Evolutionary conservation across 2,329 filamentous ascomycete genomes (phyloP).

Genomic region (Thelonectria discophora): DNA sequence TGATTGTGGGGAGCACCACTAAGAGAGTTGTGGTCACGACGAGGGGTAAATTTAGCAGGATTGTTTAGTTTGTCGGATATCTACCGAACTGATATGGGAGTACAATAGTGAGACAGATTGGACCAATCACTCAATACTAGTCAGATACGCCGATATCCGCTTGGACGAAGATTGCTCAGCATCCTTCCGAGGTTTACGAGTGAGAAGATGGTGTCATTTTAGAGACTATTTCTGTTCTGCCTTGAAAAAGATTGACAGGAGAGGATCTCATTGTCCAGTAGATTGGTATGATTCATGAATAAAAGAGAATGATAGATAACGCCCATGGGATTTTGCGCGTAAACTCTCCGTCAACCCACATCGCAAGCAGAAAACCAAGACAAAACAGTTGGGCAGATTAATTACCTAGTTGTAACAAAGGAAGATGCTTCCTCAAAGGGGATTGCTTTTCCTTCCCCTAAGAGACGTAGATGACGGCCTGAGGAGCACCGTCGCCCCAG

Average conservation of each 20-base stretch:
- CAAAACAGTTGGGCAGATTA: slow-evolving; percentile 11
- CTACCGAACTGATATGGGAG: not conserved
- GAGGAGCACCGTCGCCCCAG: slow-evolving; percentile 68
- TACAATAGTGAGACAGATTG: not conserved
- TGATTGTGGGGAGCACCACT: slow-evolving; percentile 29
- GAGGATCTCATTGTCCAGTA: slow-evolving; percentile 24
- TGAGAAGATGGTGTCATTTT: not conserved
- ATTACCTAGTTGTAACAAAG: slow-evolving; percentile 6
- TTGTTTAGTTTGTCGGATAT: not conserved
- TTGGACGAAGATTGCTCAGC: no score
- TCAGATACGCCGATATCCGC: no score
- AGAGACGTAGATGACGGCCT: slow-evolving; percentile 47
- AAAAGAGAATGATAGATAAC: slow-evolving; percentile 27
- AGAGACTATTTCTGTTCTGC: slow-evolving; percentile 18
- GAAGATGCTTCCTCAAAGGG: not conserved
- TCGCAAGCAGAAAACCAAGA: slow-evolving; percentile 21
- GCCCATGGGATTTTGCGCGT: slow-evolving; percentile 28
- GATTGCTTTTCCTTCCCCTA: slow-evolving; percentile 27
- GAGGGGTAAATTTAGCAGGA: not conserved
- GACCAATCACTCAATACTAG: not conserved
- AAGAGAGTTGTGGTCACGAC: not conserved
- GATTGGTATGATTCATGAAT: slow-evolving; percentile 8
- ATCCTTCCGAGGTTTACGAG: not conserved
- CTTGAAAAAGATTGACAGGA: slow-evolving; percentile 28
- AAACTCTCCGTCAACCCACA: slow-evolving; percentile 29